These are phyloP conservation scores for Elongisporangium senticosum DNA, from an alignment of 352 stramenopile genomes.

Conservation along the genomic window DNA sequence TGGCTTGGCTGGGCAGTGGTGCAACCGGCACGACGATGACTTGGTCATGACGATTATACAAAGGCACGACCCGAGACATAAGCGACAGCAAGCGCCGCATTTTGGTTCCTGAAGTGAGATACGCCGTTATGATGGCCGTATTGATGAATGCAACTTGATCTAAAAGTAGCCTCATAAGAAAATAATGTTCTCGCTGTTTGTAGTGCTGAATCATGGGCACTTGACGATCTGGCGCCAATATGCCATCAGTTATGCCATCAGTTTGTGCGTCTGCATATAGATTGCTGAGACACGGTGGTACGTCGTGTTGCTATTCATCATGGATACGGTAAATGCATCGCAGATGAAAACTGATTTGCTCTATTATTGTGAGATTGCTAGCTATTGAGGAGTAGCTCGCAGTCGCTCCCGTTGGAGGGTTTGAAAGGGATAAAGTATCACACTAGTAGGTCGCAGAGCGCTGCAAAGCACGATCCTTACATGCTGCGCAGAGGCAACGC, in stretches of 20 bases:
- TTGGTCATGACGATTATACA: background rate
- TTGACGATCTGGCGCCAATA: no score
- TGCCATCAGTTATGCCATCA: no score
- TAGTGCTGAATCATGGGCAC: background rate
- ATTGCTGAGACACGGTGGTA: background rate
- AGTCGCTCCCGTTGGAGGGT: background rate
- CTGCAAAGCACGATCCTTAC: slow-evolving; percentile 60
- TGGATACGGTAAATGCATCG: no score
- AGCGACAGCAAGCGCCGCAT: background rate
- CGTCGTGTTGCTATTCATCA: background rate
- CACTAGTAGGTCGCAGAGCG: slow-evolving; percentile 39
- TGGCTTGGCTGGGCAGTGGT: background rate
- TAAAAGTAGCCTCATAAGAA: background rate
- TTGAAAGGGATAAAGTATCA: background rate
- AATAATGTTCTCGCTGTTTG: background rate
- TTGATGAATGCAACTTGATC: background rate
- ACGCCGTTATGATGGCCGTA: background rate
- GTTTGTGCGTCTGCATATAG: no score
- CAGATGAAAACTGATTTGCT: background rate
- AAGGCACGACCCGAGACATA: background rate
- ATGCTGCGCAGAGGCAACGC: slow-evolving; percentile 65
- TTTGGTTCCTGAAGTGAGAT: background rate
- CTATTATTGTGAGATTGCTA: background rate
- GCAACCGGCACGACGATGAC: background rate
- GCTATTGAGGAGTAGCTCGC: background rate